Evolutionary conservation across 179 eudicot genomes (phyloP).

Genomic region (Beta macrorhiza): DNA sequence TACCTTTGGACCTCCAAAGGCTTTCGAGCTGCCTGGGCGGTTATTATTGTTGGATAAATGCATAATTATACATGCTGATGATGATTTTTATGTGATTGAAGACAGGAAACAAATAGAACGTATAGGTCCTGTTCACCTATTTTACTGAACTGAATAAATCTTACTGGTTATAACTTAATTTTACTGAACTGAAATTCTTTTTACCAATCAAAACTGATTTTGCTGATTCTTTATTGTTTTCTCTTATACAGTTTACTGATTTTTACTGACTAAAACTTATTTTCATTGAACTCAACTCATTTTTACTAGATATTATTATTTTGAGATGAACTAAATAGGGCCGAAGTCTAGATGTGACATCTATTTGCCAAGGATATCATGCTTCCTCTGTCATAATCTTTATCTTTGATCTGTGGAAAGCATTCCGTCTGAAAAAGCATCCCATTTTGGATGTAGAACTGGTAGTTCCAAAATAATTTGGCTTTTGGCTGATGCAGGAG

Average conservation of each 20-base stretch:
- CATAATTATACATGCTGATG: not conserved
- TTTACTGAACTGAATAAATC: no score
- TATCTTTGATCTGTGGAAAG: not conserved
- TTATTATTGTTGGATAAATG: not conserved
- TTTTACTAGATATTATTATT: no score
- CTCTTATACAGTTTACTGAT: no score
- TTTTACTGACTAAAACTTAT: no score
- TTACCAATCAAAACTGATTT: no score
- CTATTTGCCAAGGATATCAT: not conserved
- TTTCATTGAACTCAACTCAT: no score
- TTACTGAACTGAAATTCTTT: no score
- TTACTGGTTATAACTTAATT: no score
- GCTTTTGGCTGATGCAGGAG: conserved; percentile 43
- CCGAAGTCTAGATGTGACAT: not conserved
- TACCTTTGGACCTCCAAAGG: not conserved
- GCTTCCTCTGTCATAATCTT: not conserved
- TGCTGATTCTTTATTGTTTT: no score
- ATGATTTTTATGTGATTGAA: not conserved
- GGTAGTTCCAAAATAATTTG: not conserved
- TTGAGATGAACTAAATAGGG: no score
- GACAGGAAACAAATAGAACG: not conserved
- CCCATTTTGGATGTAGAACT: not conserved
- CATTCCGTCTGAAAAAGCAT: not conserved
- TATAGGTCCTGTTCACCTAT: not conserved
- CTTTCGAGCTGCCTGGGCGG: not conserved